Percentiles rank a stretch among this genome's conserved stretches.
Conservation (phyloP, 352 stramenopile species). For the Globisporangium polare region DNA sequence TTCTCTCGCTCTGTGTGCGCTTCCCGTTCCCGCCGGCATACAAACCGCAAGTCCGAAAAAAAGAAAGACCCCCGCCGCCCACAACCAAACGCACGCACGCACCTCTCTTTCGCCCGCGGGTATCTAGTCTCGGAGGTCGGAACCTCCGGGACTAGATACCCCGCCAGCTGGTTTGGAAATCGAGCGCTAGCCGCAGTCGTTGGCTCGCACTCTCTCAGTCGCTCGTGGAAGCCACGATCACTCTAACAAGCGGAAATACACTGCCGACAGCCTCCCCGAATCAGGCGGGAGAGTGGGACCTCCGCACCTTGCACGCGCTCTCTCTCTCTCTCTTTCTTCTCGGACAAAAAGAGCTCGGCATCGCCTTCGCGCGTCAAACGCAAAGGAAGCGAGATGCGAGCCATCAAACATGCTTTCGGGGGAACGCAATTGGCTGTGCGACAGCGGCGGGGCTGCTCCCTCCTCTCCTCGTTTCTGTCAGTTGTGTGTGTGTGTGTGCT, state of each 20-base stretch:
- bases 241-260: too few relatives aligned
- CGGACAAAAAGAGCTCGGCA: not conserved
- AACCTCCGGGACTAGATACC: not conserved
- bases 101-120: not conserved
- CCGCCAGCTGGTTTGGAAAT: too few relatives aligned
- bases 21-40: not conserved
- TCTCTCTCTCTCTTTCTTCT: too few relatives aligned
- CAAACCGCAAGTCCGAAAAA: slow-evolving; percentile 6
- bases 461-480: too few relatives aligned
- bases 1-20: slow-evolving; percentile 4
- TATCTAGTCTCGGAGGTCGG: not conserved
- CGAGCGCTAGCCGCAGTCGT: not conserved
- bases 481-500: too few relatives aligned
- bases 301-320: too few relatives aligned
- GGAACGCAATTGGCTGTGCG: too few relatives aligned
- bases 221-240: too few relatives aligned
- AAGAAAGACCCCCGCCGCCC: slow-evolving; percentile 7
- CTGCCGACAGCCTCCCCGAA: not conserved
- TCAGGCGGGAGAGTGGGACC: not conserved
- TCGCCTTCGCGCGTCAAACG: not conserved
- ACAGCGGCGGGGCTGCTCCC: too few relatives aligned
- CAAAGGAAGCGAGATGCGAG: not conserved
- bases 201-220: too few relatives aligned
- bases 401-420: too few relatives aligned
- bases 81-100: slow-evolving; percentile 2